These are phyloP conservation scores for Penicillium digitatum DNA, from an alignment of 2,329 filamentous ascomycete genomes.

Conservation along the genomic window DNA sequence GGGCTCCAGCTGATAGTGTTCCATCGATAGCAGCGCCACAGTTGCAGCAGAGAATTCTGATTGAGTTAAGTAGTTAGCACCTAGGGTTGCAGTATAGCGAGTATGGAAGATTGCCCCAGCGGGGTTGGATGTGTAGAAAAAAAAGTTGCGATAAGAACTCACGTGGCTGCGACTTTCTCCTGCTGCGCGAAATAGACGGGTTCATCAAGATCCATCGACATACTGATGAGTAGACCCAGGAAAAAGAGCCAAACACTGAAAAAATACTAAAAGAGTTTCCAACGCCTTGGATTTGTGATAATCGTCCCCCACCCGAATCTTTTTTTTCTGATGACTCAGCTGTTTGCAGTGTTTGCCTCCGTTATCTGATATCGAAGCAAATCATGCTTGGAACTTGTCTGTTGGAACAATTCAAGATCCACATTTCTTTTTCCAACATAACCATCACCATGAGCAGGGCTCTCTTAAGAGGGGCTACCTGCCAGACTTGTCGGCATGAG, in stretches of 20 bases:
- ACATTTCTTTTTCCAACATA: conserved; percentile 3
- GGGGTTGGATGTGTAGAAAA: background rate
- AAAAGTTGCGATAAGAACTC: conserved; percentile 26
- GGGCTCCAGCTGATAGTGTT: conserved; percentile 75
- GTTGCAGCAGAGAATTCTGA: conserved; percentile 93
- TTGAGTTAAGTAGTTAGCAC: background rate
- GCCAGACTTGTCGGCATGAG: conserved; percentile 30
- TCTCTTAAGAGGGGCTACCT: conserved; percentile 29
- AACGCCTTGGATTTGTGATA: conserved; percentile 21
- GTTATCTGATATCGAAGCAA: conserved; percentile 13
- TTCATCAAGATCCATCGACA: conserved; percentile 56
- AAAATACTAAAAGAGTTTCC: conserved; percentile 3
- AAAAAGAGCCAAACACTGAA: background rate
- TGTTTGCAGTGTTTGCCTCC: conserved; percentile 24
- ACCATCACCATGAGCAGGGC: conserved; percentile 30
- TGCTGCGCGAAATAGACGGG: conserved; percentile 49
- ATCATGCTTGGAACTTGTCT: background rate
- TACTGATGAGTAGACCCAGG: conserved; percentile 19
- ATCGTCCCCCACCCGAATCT: conserved; percentile 25
- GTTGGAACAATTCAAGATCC: background rate
- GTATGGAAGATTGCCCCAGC: background rate
- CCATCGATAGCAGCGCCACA: conserved; percentile 95
- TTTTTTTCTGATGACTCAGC: conserved; percentile 23
- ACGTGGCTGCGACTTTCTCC: conserved; percentile 52
- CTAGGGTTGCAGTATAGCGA: background rate